Evolutionary conservation across 495 filamentous ascomycete species (phyloP).

Genomic region (Xylaria bambusicola): DNA sequence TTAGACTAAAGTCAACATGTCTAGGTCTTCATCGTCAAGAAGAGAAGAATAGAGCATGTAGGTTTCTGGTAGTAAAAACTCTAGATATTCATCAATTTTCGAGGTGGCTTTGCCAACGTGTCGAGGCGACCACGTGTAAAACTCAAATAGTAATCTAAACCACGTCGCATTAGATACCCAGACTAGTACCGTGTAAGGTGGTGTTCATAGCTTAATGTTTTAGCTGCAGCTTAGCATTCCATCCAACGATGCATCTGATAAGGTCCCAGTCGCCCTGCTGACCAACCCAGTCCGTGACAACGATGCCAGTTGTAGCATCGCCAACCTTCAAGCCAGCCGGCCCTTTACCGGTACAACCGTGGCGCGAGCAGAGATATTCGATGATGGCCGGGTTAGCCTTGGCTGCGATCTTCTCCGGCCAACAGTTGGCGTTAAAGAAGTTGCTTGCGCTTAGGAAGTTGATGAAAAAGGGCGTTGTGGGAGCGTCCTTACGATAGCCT

Average conservation of each 20-base stretch:
- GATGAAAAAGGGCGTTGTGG: slow-evolving; percentile 70
- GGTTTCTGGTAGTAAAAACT: too few relatives aligned
- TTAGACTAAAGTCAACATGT: too few relatives aligned
- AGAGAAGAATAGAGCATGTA: too few relatives aligned
- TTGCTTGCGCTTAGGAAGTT: slow-evolving; percentile 91
- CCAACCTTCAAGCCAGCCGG: slow-evolving; percentile 50
- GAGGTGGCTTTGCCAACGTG: too few relatives aligned
- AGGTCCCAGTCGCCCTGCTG: slow-evolving; percentile 91
- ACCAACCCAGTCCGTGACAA: slow-evolving; percentile 94
- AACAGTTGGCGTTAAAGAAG: slow-evolving; percentile 88
- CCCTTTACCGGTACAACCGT: slow-evolving; percentile 53
- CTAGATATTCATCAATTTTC: too few relatives aligned
- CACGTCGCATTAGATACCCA: neutral
- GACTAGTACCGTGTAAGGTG: too few relatives aligned
- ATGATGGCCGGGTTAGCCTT: slow-evolving; percentile 90
- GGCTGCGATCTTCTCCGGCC: slow-evolving; percentile 91
- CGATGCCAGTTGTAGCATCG: slow-evolving; percentile 85
- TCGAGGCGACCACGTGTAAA: too few relatives aligned
- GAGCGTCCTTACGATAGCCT: slow-evolving; percentile 22
- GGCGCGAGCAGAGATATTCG: slow-evolving; percentile 72
- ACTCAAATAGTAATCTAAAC: neutral
- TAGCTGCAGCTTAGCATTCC: slow-evolving; percentile 78
- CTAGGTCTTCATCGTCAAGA: too few relatives aligned
- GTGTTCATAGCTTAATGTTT: slow-evolving; percentile 26
- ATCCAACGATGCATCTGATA: slow-evolving; percentile 82